These are phyloP conservation scores for Chaetomium strumarium DNA, from an alignment of 2,329 filamentous ascomycete species.

Conservation along the genomic window DNA sequence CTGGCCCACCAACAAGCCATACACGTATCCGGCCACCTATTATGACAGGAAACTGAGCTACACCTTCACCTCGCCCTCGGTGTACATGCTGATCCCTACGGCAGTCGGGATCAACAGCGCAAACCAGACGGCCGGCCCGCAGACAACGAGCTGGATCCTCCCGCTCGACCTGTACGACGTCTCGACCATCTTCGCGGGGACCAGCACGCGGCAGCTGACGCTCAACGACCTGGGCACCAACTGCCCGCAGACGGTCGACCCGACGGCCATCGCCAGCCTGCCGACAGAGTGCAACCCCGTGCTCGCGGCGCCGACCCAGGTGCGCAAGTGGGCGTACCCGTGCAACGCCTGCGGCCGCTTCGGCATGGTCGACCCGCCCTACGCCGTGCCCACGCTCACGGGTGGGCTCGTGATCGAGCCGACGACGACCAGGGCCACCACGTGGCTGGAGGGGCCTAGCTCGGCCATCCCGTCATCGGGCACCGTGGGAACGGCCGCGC, in stretches of 20 bases:
- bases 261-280: slow-evolving; percentile 28
- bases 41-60: slow-evolving; percentile 28
- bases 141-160: slow-evolving; percentile 29
- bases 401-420: slow-evolving; percentile 25
- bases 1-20: slow-evolving; percentile 31
- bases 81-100: slow-evolving; percentile 35
- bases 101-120: slow-evolving; percentile 30
- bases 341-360: slow-evolving; percentile 32
- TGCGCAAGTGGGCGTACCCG: slow-evolving; percentile 32
- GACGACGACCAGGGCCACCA: not conserved
- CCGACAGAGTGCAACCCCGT: slow-evolving; percentile 31
- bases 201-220: slow-evolving; percentile 28
- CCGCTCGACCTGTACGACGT: slow-evolving; percentile 31
- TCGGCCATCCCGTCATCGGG: not conserved
- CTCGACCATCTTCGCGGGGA: slow-evolving; percentile 31
- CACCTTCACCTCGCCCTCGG: slow-evolving; percentile 35
- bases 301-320: slow-evolving; percentile 28
- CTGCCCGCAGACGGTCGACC: slow-evolving; percentile 28
- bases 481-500: not conserved
- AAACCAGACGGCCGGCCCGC: slow-evolving; percentile 27
- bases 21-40: slow-evolving; percentile 31
- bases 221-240: slow-evolving; percentile 32
- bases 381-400: slow-evolving; percentile 32
- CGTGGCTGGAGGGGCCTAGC: no score
- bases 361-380: slow-evolving; percentile 37